A percentile compares a stretch with the other conserved stretches of the same genome.
Conservation (phyloP, 352 stramenopile species). For the Nothophytophthora sp. region DNA sequence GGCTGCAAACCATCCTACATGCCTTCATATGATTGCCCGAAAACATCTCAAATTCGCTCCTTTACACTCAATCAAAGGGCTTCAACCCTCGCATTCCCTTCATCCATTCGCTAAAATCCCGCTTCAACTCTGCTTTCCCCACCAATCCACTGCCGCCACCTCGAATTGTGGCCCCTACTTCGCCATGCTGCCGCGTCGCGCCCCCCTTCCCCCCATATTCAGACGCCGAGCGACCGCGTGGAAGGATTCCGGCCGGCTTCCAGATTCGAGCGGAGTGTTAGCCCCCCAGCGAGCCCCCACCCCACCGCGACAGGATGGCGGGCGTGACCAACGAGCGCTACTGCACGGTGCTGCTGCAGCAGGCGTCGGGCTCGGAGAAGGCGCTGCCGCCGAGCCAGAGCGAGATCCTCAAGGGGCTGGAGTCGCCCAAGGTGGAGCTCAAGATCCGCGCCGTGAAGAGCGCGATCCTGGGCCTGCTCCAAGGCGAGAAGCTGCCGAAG, state of each 20-base stretch:
- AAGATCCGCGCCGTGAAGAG: conserved; percentile 99
- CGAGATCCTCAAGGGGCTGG: conserved; percentile 97
- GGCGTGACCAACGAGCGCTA: conserved; percentile 88
- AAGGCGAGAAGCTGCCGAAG: conserved; percentile 98
- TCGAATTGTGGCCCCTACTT: no score
- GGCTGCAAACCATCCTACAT: no score
- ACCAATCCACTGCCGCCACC: no score
- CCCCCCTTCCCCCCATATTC: no score
- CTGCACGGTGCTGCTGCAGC: conserved; percentile 83
- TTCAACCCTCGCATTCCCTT: no score
- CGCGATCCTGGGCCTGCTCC: conserved; percentile 97
- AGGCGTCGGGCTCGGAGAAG: conserved; percentile 55
- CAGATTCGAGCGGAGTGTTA: background rate
- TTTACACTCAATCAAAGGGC: no score
- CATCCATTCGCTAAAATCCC: no score
- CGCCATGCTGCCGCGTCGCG: no score
- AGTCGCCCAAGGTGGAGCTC: conserved; percentile 94
- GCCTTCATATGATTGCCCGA: no score
- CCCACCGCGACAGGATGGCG: conserved; percentile 22
- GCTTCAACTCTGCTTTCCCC: no score
- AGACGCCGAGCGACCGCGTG: no score
- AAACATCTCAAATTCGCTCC: no score
- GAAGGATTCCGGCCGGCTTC: background rate
- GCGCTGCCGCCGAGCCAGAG: conserved; percentile 85
- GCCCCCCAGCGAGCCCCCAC: background rate